These are phyloP conservation scores for Geotrichum klebahnii DNA, from an alignment of 1,139 yeast species.

Conservation along the genomic window DNA sequence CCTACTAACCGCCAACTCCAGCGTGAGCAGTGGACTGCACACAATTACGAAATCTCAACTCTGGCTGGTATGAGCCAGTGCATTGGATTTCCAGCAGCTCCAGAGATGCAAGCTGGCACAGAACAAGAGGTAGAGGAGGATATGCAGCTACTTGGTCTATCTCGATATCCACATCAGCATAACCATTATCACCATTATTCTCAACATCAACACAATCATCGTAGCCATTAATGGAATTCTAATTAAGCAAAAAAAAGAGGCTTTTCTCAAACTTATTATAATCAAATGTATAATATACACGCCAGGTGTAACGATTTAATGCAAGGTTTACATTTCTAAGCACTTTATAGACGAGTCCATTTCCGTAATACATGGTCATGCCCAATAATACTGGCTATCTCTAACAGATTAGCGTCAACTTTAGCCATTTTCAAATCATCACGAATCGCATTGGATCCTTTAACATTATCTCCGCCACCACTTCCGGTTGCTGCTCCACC, in stretches of 20 bases:
- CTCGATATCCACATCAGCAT: background rate
- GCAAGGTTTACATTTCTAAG: background rate
- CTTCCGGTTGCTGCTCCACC: conserved; percentile 3
- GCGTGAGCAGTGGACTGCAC: conserved; percentile 52
- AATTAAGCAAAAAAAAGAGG: background rate
- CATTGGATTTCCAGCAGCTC: conserved; percentile 62
- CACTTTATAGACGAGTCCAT: conserved; percentile 34
- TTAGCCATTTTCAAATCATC: conserved; percentile 37
- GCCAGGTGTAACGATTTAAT: background rate
- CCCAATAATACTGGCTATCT: conserved; percentile 36
- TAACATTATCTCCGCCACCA: conserved; percentile 7
- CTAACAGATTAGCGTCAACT: conserved; percentile 39
- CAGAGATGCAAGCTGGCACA: conserved; percentile 48
- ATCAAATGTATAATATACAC: background rate
- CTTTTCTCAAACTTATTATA: background rate
- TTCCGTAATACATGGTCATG: conserved; percentile 31
- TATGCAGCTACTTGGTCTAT: conserved; percentile 20
- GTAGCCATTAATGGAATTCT: background rate
- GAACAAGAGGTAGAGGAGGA: conserved; percentile 34
- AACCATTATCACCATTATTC: background rate
- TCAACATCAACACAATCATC: background rate
- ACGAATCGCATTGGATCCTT: conserved; percentile 20
- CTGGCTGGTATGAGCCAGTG: conserved; percentile 55
- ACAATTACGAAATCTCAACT: conserved; percentile 54
- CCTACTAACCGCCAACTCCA: conserved; percentile 41